phyloP scores from a whole-genome alignment of 1,284 basidiomycete genomes.

The Austroboletus niveus region DNA sequence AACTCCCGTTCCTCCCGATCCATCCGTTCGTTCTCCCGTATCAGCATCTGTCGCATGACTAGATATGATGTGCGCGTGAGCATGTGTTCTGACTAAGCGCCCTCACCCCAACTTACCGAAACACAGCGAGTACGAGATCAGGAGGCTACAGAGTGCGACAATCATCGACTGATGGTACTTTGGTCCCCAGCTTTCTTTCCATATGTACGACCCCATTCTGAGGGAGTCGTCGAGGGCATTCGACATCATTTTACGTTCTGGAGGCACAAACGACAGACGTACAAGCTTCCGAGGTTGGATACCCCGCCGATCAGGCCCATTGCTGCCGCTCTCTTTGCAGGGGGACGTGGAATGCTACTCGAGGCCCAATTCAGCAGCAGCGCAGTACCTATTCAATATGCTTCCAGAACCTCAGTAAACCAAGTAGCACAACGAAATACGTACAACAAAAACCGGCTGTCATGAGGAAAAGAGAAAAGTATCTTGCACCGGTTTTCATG shows the following conservation, averaged over 20 bases:
- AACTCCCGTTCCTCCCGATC: conserved; percentile 44
- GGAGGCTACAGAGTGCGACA: conserved; percentile 43
- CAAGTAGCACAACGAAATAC: conserved; percentile 13
- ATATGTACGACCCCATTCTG: conserved; percentile 52
- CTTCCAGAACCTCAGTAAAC: neutral
- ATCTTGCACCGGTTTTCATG: conserved; percentile 52
- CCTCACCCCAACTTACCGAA: conserved; percentile 30
- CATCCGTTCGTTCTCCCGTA: conserved; percentile 43
- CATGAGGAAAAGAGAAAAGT: conserved; percentile 67
- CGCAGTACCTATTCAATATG: conserved; percentile 45
- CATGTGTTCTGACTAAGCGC: neutral
- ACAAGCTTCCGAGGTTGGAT: conserved; percentile 31
- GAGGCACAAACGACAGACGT: conserved; percentile 13
- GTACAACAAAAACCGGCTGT: conserved; percentile 52
- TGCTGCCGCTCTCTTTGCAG: conserved; percentile 52
- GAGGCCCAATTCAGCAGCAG: conserved; percentile 64
- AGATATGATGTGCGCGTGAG: neutral
- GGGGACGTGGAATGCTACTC: conserved; percentile 61
- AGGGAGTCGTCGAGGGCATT: neutral
- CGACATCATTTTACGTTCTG: neutral
- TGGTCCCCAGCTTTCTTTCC: conserved; percentile 51
- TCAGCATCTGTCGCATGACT: conserved; percentile 49
- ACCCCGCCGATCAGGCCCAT: conserved; percentile 38
- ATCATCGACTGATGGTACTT: conserved; percentile 51
- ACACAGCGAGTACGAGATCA: conserved; percentile 36